These are phyloP conservation scores for Penicillium sp. DNA, from an alignment of 2,329 filamentous ascomycete species.

Conservation along the genomic window DNA sequence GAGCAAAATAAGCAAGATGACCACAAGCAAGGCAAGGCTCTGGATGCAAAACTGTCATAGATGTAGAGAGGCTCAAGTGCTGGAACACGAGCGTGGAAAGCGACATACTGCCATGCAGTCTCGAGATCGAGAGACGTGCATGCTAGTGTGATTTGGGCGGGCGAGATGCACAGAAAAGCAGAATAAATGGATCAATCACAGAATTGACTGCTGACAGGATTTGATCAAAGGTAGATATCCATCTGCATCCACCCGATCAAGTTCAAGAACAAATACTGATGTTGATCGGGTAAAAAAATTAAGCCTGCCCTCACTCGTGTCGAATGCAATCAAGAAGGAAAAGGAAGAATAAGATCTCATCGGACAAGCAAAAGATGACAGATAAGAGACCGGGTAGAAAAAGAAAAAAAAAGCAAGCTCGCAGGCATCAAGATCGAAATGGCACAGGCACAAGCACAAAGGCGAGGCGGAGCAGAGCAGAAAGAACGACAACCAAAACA, in stretches of 20 bases:
- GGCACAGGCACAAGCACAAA: conserved; percentile 12
- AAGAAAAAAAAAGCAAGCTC: neutral
- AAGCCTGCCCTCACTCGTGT: neutral
- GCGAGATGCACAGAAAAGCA: neutral
- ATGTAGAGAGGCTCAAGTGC: neutral
- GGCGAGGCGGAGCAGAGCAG: conserved; percentile 14
- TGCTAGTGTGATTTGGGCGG: neutral
- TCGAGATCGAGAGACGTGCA: neutral
- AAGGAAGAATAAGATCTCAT: neutral
- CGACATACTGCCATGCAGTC: neutral
- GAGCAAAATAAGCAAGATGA: neutral
- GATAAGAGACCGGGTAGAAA: neutral
- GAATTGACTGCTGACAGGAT: neutral
- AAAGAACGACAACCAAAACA: conserved; percentile 30
- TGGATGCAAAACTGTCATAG: neutral
- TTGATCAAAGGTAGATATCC: neutral
- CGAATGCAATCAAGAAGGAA: neutral
- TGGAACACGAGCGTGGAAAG: neutral
- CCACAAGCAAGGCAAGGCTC: neutral
- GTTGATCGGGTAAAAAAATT: neutral
- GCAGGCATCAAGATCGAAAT: conserved; percentile 6
- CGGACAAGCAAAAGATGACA: neutral
- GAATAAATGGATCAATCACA: neutral
- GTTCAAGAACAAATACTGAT: neutral
- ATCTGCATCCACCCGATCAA: neutral